These are phyloP conservation scores for Entelexis paramagnoliae DNA, from an alignment of 1,139 yeast genomes.

Conservation along the genomic window DNA sequence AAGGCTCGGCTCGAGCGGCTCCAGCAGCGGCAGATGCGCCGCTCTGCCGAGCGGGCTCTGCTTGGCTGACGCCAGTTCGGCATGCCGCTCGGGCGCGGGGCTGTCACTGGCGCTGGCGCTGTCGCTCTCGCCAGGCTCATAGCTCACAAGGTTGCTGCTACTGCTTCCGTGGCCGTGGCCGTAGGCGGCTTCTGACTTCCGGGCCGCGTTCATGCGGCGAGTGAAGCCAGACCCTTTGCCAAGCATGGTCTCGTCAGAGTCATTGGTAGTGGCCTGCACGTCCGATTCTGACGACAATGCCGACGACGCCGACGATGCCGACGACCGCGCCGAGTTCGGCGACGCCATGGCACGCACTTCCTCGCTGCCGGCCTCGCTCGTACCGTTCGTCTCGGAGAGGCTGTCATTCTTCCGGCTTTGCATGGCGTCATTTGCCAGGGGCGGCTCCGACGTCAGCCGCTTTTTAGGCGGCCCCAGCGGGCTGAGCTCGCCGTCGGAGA, in stretches of 20 bases:
- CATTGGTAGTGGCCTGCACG: neutral
- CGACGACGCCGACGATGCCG: neutral
- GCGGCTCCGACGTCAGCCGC: neutral
- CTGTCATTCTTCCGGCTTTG: too few species aligned
- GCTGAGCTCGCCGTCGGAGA: neutral
- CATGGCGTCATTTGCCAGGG: too few species aligned
- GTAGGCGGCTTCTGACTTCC: neutral
- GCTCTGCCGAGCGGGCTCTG: neutral
- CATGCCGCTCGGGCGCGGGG: neutral
- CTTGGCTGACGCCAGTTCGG: neutral
- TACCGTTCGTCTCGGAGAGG: neutral
- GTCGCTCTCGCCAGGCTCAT: neutral
- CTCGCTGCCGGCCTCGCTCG: neutral
- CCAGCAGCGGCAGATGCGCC: neutral
- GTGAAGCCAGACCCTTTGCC: neutral
- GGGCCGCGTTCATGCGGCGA: neutral
- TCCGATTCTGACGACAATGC: neutral
- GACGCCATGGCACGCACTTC: neutral
- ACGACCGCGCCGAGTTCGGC: neutral
- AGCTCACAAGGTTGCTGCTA: neutral
- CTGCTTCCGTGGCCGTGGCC: neutral
- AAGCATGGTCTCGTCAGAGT: neutral
- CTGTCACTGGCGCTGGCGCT: neutral
- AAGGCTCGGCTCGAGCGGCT: conserved; percentile 14
- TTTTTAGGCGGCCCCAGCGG: neutral